Percentiles rank a stretch among this genome's conserved stretches.
These are phyloP conservation scores for Stephania yunnanensis DNA, from an alignment of 164 flowering plant species.

Conservation along the genomic window DNA sequence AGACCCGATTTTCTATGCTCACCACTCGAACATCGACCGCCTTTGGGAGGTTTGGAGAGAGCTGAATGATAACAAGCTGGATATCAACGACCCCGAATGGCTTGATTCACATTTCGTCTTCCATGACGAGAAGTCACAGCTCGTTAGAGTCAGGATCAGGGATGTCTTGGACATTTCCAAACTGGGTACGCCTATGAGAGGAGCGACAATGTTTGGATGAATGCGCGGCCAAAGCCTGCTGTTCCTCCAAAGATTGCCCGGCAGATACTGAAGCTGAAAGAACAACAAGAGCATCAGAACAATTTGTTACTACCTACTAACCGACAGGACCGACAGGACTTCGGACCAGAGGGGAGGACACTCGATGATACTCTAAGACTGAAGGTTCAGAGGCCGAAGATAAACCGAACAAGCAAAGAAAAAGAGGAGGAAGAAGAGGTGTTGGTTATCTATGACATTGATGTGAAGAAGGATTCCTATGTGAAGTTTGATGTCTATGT, in stretches of 20 bases:
- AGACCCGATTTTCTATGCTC: constrained; percentile 26
- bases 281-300: not conserved
- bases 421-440: constrained; percentile 13
- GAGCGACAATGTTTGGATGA: constrained; percentile 21
- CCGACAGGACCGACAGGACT: constrained; percentile 4
- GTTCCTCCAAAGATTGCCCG: constrained; percentile 23
- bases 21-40: constrained; percentile 26
- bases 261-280: constrained; percentile 17
- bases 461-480: constrained; percentile 20
- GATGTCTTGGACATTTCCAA: constrained; percentile 18
- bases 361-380: constrained; percentile 15
- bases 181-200: constrained; percentile 21
- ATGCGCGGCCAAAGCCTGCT: constrained; percentile 24
- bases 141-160: constrained; percentile 17
- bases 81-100: constrained; percentile 20
- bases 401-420: constrained; percentile 4
- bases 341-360: constrained; percentile 15
- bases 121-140: constrained; percentile 22
- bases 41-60: constrained; percentile 23
- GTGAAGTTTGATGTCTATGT: constrained; percentile 28
- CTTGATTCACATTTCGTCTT: constrained; percentile 23
- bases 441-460: constrained; percentile 15
- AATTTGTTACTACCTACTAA: not conserved
- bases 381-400: constrained; percentile 15
- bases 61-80: constrained; percentile 9